Conservation (phyloP, 2,329 filamentous ascomycete species). For the Fusarium incarnatum region DNA sequence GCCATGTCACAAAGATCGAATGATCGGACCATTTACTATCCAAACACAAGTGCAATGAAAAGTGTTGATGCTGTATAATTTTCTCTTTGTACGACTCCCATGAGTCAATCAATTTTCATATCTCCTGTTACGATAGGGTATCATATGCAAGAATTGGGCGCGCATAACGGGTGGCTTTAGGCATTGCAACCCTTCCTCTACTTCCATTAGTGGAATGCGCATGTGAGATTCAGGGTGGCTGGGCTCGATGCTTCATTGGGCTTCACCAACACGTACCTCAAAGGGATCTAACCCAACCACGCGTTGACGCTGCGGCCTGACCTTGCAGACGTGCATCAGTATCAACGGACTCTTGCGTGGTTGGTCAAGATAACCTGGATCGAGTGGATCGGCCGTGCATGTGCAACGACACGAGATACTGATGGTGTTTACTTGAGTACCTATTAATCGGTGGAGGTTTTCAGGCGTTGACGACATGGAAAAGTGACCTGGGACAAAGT, state of each 20-base stretch:
- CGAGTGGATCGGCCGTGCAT: conserved; percentile 37
- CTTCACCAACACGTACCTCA: conserved; percentile 30
- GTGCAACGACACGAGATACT: conserved; percentile 20
- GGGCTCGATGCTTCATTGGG: conserved; percentile 24
- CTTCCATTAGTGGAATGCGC: conserved; percentile 39
- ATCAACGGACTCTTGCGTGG: conserved; percentile 31
- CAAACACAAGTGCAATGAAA: neutral
- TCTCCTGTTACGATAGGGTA: neutral
- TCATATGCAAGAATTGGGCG: conserved; percentile 9
- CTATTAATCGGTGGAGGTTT: neutral
- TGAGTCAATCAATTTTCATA: conserved; percentile 12
- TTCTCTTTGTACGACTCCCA: neutral
- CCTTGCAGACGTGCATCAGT: conserved; percentile 37
- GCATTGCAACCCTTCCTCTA: conserved; percentile 22
- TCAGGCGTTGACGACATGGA: neutral
- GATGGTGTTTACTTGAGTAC: conserved; percentile 11
- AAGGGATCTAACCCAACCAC: conserved; percentile 40
- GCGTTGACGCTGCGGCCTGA: conserved; percentile 32
- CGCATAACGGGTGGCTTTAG: conserved; percentile 21
- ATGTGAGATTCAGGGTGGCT: conserved; percentile 39
- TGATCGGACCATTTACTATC: conserved; percentile 25
- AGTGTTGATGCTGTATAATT: neutral
- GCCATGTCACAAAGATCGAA: conserved; percentile 45
- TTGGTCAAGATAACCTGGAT: conserved; percentile 30
- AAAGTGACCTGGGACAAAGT: neutral